A percentile compares a stretch with the other conserved stretches of the same genome.
These are phyloP conservation scores for Zalaria sp. DNA, from an alignment of 2,329 filamentous ascomycete species.

Conservation along the genomic window DNA sequence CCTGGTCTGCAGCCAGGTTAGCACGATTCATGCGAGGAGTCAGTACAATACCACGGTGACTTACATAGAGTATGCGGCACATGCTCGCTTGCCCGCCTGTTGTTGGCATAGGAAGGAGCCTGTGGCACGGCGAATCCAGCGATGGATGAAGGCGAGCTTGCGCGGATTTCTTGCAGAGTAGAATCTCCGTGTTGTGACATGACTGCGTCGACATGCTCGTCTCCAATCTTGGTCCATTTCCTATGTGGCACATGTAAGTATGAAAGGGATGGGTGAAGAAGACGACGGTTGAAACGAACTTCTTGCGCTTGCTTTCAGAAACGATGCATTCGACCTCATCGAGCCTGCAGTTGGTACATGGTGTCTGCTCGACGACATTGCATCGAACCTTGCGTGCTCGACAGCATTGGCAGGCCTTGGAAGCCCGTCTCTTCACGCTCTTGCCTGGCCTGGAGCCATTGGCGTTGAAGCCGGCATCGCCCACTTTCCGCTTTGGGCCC, in stretches of 20 bases:
- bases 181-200: background rate
- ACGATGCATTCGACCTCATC: constrained; percentile 61
- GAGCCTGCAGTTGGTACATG: constrained; percentile 76
- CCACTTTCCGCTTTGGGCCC: constrained; percentile 44
- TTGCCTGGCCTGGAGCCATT: constrained; percentile 31
- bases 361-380: constrained; percentile 77
- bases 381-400: constrained; percentile 82
- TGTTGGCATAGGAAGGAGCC: background rate
- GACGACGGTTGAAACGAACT: constrained; percentile 41
- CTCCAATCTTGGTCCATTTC: constrained; percentile 18
- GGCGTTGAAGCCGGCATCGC: constrained; percentile 39
- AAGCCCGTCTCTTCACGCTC: constrained; percentile 70
- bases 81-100: constrained; percentile 23
- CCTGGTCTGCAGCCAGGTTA: background rate
- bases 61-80: constrained; percentile 51
- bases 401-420: constrained; percentile 80
- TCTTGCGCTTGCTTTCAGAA: constrained; percentile 66
- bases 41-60: constrained; percentile 15
- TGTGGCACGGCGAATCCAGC: background rate
- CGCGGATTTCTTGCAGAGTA: background rate
- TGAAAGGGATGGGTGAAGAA: background rate
- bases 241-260: constrained; percentile 7
- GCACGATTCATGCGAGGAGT: no score
- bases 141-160: background rate
- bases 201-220: constrained; percentile 3